Evolutionary conservation across 176 grass and related monocot genomes (phyloP).

Genomic region (Ampelocalamus luodianensis): DNA sequence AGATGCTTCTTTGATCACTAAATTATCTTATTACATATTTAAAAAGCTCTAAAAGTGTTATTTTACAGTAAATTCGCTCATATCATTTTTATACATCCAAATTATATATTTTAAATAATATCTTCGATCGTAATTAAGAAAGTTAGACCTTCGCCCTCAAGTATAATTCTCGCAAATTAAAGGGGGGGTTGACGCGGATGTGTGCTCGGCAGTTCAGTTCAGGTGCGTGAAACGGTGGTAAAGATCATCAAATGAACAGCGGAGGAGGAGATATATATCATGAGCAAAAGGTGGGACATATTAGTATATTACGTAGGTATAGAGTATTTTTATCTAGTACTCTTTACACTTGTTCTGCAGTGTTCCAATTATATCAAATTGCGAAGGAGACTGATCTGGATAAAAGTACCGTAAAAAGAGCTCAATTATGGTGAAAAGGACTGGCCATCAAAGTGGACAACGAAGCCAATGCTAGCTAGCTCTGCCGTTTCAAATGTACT

Average conservation of each 20-base stretch:
- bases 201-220: neutral
- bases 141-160: too few relatives aligned
- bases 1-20: too few relatives aligned
- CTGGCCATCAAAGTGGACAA: neutral
- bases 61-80: too few relatives aligned
- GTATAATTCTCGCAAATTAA: neutral
- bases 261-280: neutral
- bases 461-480: neutral
- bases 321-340: neutral
- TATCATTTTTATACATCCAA: too few relatives aligned
- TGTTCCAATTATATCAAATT: neutral
- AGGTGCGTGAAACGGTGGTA: neutral
- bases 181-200: neutral
- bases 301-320: neutral
- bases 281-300: neutral
- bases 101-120: too few relatives aligned
- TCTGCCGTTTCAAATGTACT: neutral
- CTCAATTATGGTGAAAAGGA: constrained; percentile 17
- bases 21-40: too few relatives aligned
- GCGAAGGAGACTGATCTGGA: neutral
- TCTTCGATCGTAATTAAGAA: too few relatives aligned
- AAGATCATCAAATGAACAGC: neutral
- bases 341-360: neutral
- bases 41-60: too few relatives aligned
- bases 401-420: neutral